A percentile compares a stretch with the other conserved stretches of the same genome.
Conservation (phyloP, 202 grass and related monocot species). For the Bolboschoenoplectus hybrid region DNA sequence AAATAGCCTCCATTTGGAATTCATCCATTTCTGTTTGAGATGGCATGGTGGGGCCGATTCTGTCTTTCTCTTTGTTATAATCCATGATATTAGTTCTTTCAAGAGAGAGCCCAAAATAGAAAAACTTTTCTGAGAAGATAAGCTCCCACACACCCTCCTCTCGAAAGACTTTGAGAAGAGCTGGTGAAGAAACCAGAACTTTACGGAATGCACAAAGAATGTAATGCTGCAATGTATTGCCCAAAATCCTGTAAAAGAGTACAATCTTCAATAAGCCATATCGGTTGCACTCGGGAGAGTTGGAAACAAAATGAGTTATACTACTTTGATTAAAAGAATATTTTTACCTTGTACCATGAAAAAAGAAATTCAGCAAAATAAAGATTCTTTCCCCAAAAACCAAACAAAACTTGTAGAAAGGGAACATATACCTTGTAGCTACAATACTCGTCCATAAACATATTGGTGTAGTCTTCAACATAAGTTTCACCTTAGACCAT, state of each 20-base stretch:
- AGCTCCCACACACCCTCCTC: slow-evolving; percentile 90
- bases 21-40: slow-evolving; percentile 56
- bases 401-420: background rate
- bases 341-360: background rate
- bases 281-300: background rate
- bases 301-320: slow-evolving; percentile 20
- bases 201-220: slow-evolving; percentile 86
- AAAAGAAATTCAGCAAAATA: background rate
- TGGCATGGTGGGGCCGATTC: slow-evolving; percentile 38
- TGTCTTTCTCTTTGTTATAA: slow-evolving; percentile 43
- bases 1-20: slow-evolving; percentile 93
- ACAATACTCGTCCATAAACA: slow-evolving; percentile 2
- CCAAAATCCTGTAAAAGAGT: slow-evolving; percentile 72
- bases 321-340: background rate
- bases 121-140: slow-evolving; percentile 94
- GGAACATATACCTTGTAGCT: slow-evolving; percentile 6
- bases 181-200: slow-evolving; percentile 91
- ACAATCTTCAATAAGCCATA: slow-evolving; percentile 8
- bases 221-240: slow-evolving; percentile 84
- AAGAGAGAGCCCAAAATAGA: slow-evolving; percentile 72
- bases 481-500: background rate
- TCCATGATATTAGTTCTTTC: slow-evolving; percentile 43
- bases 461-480: slow-evolving; percentile 12
- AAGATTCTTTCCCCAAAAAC: background rate
- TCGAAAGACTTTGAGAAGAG: slow-evolving; percentile 78